Evolutionary conservation across 352 stramenopile species (phyloP).

Genomic region (Phytophthora palmivora): DNA sequence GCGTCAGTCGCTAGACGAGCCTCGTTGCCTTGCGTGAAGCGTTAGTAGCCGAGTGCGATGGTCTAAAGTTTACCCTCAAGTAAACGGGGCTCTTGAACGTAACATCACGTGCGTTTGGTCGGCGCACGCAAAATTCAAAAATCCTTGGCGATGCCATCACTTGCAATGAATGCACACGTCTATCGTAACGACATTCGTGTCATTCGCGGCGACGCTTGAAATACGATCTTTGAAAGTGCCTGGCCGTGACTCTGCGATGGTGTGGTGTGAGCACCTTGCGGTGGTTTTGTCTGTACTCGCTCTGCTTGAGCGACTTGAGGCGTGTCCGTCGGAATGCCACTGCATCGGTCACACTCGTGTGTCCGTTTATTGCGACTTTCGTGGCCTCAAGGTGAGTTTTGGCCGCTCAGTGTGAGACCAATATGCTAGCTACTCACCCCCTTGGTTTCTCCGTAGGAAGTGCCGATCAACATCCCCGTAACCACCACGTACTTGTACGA

Average conservation of each 20-base stretch:
- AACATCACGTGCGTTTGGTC: too few species aligned
- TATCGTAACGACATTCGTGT: constrained; percentile 12
- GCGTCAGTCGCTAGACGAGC: constrained; percentile 24
- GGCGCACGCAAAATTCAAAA: too few species aligned
- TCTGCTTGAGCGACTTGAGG: constrained; percentile 6
- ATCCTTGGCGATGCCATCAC: too few species aligned
- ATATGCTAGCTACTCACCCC: constrained; percentile 12
- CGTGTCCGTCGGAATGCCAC: constrained; percentile 61
- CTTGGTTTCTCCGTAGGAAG: constrained; percentile 33
- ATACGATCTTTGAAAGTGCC: constrained; percentile 15
- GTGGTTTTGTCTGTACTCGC: constrained; percentile 13
- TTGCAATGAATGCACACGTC: constrained; percentile 12
- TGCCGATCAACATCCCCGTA: constrained; percentile 70
- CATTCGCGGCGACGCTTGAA: constrained; percentile 34
- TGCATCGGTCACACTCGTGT: constrained; percentile 73
- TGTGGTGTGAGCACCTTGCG: constrained; percentile 17
- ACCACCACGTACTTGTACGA: constrained; percentile 77
- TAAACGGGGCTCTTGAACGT: constrained; percentile 14
- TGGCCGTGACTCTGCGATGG: constrained; percentile 16
- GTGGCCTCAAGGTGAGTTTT: constrained; percentile 56
- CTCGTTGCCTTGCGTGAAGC: too few species aligned
- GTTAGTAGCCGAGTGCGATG: constrained; percentile 6
- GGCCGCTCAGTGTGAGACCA: not conserved
- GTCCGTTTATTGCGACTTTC: constrained; percentile 83
- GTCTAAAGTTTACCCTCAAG: constrained; percentile 2